These are phyloP conservation scores for Ceratocystis eucalypticola DNA, from an alignment of 2,329 filamentous ascomycete species.

Conservation along the genomic window DNA sequence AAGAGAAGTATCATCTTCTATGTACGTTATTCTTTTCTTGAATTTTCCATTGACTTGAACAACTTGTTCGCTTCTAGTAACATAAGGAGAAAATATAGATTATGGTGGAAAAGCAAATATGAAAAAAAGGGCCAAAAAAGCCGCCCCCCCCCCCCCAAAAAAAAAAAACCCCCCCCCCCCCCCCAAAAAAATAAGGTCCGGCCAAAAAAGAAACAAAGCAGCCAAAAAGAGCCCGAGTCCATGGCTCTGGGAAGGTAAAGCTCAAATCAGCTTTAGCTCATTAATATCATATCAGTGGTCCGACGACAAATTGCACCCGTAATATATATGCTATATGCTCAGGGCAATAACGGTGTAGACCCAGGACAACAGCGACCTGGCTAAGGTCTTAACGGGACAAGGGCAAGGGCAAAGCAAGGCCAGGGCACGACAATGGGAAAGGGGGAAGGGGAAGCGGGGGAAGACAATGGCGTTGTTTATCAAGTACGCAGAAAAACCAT, in stretches of 20 bases:
- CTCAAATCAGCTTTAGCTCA: slow-evolving; percentile 1
- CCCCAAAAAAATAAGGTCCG: background rate
- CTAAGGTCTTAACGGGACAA: no score
- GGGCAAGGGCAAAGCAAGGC: background rate
- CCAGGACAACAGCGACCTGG: no score
- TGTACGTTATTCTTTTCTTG: background rate
- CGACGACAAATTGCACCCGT: no score
- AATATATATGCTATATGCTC: no score
- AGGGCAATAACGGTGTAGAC: no score
- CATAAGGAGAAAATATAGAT: no score
- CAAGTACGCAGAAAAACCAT: no score
- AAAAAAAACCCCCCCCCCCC: background rate
- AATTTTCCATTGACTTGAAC: background rate
- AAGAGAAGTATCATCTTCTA: background rate
- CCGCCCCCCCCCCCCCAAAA: background rate
- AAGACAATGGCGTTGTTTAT: background rate
- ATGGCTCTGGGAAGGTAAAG: background rate
- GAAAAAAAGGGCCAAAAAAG: background rate
- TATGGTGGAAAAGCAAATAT: background rate
- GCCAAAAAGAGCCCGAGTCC: background rate
- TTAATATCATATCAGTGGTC: background rate
- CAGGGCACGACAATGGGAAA: background rate
- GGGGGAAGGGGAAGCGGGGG: background rate
- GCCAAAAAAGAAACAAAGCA: background rate
- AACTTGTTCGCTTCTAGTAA: background rate